Conservation (phyloP, 345 rosid species). For the Sonneratia caseolaris region DNA sequence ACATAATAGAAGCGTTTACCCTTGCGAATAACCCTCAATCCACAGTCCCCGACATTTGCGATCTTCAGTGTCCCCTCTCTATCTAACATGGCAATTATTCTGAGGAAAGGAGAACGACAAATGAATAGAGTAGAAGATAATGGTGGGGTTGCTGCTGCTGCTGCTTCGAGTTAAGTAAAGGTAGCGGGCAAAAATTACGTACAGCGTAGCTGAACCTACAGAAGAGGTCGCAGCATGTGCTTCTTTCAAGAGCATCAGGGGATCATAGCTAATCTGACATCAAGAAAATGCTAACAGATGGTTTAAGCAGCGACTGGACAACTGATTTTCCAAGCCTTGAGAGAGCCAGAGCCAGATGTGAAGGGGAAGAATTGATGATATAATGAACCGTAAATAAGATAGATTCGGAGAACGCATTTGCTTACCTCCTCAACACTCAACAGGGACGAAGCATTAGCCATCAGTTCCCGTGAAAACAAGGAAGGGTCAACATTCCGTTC, state of each 20-base stretch:
- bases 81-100: slow-evolving; percentile 75
- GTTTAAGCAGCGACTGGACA: not conserved
- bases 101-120: slow-evolving; percentile 17
- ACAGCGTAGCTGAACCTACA: slow-evolving; percentile 74
- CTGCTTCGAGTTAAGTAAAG: not conserved
- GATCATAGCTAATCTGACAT: slow-evolving; percentile 60
- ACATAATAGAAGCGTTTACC: slow-evolving; percentile 23
- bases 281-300: not conserved
- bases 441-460: slow-evolving; percentile 50
- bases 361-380: too few relatives aligned
- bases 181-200: slow-evolving; percentile 14
- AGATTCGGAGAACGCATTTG: not conserved
- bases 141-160: not conserved
- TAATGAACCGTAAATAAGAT: too few relatives aligned
- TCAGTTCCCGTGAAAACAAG: slow-evolving; percentile 61
- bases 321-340: not conserved
- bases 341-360: too few relatives aligned
- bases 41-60: slow-evolving; percentile 84
- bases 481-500: slow-evolving; percentile 85
- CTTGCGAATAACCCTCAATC: slow-evolving; percentile 59
- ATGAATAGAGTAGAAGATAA: not conserved
- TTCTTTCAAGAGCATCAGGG: slow-evolving; percentile 64
- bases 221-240: slow-evolving; percentile 73
- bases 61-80: slow-evolving; percentile 54
- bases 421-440: slow-evolving; percentile 53